Percentiles rank a stretch among this genome's conserved stretches.
Conservation (phyloP, 2,329 filamentous ascomycete genomes). For the Cladobotryum mycophilum region DNA sequence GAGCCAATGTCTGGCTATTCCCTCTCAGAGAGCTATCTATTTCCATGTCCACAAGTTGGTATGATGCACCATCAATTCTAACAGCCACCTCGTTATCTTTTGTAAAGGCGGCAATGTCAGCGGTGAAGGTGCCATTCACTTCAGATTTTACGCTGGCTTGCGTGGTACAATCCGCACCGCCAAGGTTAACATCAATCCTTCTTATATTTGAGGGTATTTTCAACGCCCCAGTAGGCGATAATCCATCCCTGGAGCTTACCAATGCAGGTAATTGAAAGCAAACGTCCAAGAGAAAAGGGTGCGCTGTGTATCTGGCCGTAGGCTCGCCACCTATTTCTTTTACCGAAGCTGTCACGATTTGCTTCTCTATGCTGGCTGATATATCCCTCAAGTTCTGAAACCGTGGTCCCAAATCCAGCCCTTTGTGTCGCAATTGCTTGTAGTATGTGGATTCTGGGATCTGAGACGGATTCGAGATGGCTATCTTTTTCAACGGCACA, state of each 20-base stretch:
- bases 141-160: no score
- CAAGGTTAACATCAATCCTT: slow-evolving; percentile 1
- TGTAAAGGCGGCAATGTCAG: no score
- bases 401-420: slow-evolving; percentile 9
- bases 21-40: background rate
- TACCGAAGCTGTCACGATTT: background rate
- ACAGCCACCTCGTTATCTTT: no score
- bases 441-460: slow-evolving; percentile 2
- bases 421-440: background rate
- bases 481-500: no score
- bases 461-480: background rate
- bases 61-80: no score
- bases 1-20: slow-evolving; percentile 21
- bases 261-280: slow-evolving; percentile 4
- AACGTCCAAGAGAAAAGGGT: slow-evolving; percentile 9
- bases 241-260: background rate
- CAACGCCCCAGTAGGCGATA: background rate
- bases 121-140: no score
- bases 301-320: slow-evolving; percentile 1
- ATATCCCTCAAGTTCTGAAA: slow-evolving; percentile 9
- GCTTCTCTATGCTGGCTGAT: background rate
- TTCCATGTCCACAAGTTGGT: background rate
- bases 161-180: background rate
- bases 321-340: background rate
- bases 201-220: slow-evolving; percentile 2